Conservation (phyloP, 1,284 basidiomycete species). For the Rhizoctonia solani region DNA sequence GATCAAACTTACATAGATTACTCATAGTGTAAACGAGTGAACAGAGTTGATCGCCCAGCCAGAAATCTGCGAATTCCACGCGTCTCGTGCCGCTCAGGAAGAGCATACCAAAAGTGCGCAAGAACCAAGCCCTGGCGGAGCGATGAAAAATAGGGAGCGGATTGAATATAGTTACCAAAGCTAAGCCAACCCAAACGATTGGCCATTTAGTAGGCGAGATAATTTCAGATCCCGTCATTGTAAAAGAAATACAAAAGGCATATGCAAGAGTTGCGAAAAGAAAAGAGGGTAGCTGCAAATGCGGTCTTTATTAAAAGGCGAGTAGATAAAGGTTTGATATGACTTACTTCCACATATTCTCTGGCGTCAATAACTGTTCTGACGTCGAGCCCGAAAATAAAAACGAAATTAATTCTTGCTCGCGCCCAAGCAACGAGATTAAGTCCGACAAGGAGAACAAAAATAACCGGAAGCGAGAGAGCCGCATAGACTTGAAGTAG, state of each 20-base stretch:
- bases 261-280: constrained; percentile 74
- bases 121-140: constrained; percentile 77
- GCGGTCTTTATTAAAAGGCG: background rate
- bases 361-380: constrained; percentile 76
- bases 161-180: constrained; percentile 66
- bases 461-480: constrained; percentile 74
- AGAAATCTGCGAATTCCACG: constrained; percentile 84
- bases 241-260: constrained; percentile 85
- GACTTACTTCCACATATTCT: constrained; percentile 76
- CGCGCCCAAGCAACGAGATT: constrained; percentile 80
- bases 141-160: constrained; percentile 73
- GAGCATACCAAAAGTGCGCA: constrained; percentile 64
- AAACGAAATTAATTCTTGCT: constrained; percentile 83
- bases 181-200: constrained; percentile 77
- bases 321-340: background rate
- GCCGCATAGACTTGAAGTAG: constrained; percentile 81
- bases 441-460: constrained; percentile 76
- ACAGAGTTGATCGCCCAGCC: constrained; percentile 84
- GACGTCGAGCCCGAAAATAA: constrained; percentile 86
- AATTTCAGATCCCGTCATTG: constrained; percentile 56
- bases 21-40: constrained; percentile 70
- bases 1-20: background rate
- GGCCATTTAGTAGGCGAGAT: constrained; percentile 72
- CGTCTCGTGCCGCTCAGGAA: constrained; percentile 71
- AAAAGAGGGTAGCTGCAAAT: constrained; percentile 73